A percentile compares a stretch with the other conserved stretches of the same genome.
These are phyloP conservation scores for Aureobasidium sp. DNA, from an alignment of 2,329 filamentous ascomycete genomes.

Conservation along the genomic window DNA sequence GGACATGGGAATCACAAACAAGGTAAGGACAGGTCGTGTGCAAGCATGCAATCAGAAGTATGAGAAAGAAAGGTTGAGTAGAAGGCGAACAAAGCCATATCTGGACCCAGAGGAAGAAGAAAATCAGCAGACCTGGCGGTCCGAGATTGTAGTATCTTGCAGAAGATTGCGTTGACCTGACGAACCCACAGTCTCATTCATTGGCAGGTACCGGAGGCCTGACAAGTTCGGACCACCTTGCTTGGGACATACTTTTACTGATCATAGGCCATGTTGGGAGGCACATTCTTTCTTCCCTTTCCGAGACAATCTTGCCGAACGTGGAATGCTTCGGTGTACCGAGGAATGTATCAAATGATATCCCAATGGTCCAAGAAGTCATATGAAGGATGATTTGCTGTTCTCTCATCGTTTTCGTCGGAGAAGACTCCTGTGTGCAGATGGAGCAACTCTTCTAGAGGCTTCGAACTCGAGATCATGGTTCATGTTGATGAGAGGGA, in stretches of 20 bases:
- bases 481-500: neutral
- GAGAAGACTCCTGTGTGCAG: neutral
- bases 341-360: neutral
- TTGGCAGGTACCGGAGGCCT: neutral
- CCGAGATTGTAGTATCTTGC: neutral
- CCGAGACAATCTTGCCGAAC: slow-evolving; percentile 12
- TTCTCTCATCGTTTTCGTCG: no score
- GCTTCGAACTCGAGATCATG: neutral
- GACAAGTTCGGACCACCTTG: neutral
- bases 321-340: slow-evolving; percentile 10
- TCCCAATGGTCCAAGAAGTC: neutral
- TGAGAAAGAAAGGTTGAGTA: neutral
- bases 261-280: neutral
- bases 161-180: slow-evolving; percentile 10
- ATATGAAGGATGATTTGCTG: no score
- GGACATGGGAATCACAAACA: neutral
- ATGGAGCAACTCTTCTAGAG: neutral
- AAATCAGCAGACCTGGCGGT: neutral
- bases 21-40: neutral
- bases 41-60: neutral
- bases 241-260: neutral
- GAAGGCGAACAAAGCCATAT: neutral
- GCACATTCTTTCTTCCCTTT: slow-evolving; percentile 1
- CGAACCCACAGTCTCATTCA: neutral
- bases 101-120: neutral